A percentile compares a stretch with the other conserved stretches of the same genome.
Evolutionary conservation across 176 grass and related monocot genomes (phyloP).

Genomic region (Cenchrus purpureus): DNA sequence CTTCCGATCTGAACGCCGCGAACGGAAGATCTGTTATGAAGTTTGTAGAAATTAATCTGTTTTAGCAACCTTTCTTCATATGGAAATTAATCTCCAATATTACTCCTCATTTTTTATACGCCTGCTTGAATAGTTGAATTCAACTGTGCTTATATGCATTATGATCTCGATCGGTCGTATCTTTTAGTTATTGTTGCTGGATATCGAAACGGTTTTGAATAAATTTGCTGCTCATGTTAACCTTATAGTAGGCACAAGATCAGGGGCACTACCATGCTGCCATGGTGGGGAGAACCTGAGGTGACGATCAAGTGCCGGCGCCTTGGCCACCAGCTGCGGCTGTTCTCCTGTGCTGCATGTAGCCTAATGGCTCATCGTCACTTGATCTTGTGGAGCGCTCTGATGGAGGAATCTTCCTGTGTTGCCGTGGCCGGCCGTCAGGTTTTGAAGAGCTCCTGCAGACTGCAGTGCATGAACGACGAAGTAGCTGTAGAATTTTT

Average conservation of each 20-base stretch:
- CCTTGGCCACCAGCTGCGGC: too few species aligned
- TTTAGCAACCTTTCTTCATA: neutral
- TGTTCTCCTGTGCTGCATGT: neutral
- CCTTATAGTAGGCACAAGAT: neutral
- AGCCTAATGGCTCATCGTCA: neutral
- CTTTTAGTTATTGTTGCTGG: neutral
- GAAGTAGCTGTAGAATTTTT: too few species aligned
- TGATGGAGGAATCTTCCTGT: too few species aligned
- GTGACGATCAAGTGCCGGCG: neutral
- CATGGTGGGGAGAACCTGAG: neutral
- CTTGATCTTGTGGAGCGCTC: conserved; percentile 3
- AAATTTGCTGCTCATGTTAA: neutral
- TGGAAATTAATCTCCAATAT: too few species aligned
- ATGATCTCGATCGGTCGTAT: neutral
- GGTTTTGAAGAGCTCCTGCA: too few species aligned
- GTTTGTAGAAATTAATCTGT: neutral
- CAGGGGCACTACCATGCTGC: neutral
- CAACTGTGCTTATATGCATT: too few species aligned
- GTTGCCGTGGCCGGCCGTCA: too few species aligned
- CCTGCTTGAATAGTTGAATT: neutral
- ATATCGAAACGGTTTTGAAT: neutral
- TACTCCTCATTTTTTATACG: too few species aligned
- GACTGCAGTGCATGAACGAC: too few species aligned
- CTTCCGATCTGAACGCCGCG: too few species aligned
- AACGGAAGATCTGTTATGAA: too few species aligned